Evolutionary conservation across 768 basidiomycete species (phyloP).

Genomic region (Panaeolus cyanescens): DNA sequence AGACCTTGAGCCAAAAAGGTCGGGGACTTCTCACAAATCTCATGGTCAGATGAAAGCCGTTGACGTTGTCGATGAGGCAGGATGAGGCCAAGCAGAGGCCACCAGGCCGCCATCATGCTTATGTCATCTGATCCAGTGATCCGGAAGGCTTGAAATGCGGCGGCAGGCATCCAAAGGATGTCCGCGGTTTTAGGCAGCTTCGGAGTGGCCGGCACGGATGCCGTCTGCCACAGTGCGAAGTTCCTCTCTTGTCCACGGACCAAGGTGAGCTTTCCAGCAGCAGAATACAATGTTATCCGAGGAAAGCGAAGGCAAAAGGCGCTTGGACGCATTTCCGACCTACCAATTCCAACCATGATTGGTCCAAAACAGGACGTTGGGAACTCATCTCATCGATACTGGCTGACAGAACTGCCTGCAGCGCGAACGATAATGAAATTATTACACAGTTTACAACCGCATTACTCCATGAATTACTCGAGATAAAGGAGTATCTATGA

Average conservation of each 20-base stretch:
- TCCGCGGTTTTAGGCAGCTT: background rate
- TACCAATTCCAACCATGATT: background rate
- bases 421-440: background rate
- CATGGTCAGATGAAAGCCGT: background rate
- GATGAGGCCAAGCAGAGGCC: background rate
- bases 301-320: background rate
- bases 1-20: no score
- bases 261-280: background rate
- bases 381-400: background rate
- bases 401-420: background rate
- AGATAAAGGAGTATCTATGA: background rate
- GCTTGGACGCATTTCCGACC: background rate
- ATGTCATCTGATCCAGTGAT: background rate
- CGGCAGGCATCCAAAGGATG: background rate
- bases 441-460: background rate
- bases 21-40: no score
- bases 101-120: background rate
- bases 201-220: background rate
- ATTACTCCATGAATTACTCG: background rate
- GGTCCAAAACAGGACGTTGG: background rate
- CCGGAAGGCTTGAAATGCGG: background rate
- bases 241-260: background rate
- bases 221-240: conserved; percentile 3
- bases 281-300: background rate
- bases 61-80: no score